These are phyloP conservation scores for Symbiodinium pilosum DNA, from an alignment of 73 alveolate species.

Conservation along the genomic window DNA sequence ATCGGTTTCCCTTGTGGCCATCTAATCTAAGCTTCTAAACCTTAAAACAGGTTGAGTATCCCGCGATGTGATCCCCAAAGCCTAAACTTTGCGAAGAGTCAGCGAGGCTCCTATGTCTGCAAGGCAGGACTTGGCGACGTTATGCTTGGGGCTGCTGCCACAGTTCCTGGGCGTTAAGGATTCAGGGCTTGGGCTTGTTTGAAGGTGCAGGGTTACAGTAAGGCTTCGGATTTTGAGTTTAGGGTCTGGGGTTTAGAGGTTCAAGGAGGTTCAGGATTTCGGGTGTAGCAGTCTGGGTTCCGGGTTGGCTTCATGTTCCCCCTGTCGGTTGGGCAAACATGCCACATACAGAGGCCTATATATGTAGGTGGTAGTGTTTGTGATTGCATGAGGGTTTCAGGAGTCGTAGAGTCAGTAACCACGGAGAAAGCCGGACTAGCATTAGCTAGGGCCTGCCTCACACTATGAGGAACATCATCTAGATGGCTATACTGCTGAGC, in stretches of 20 bases:
- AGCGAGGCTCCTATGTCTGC: slow-evolving; percentile 83
- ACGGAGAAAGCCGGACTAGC: not conserved
- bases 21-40: too few relatives aligned
- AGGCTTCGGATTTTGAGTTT: not conserved
- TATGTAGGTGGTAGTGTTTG: too few relatives aligned
- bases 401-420: too few relatives aligned
- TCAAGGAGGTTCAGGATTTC: too few relatives aligned
- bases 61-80: too few relatives aligned
- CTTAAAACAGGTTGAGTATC: too few relatives aligned
- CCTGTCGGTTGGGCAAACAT: too few relatives aligned
- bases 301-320: too few relatives aligned
- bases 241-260: not conserved
- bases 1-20: too few relatives aligned
- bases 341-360: too few relatives aligned
- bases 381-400: not conserved
- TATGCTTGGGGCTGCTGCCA: slow-evolving; percentile 93
- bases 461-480: not conserved
- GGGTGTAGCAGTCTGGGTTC: too few relatives aligned
- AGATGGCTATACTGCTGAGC: not conserved
- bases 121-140: slow-evolving; percentile 92
- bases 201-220: not conserved
- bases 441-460: not conserved
- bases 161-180: not conserved
- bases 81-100: not conserved
- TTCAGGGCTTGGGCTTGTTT: not conserved